Percentiles rank a stretch among this genome's conserved stretches.
Evolutionary conservation across 345 rosid species (phyloP).

Genomic region (Corymbia maculata): DNA sequence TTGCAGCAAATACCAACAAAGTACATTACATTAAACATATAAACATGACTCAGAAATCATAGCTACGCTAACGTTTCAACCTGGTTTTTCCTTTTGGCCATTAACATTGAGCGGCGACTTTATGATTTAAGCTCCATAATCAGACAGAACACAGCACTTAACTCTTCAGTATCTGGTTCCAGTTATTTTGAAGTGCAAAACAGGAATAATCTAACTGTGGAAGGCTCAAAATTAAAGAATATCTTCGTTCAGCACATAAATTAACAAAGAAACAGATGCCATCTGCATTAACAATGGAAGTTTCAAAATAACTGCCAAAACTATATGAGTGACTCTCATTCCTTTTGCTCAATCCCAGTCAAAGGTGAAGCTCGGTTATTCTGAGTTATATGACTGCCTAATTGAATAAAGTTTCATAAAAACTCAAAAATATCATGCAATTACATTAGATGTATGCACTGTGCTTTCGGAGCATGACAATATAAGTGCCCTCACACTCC

Average conservation of each 20-base stretch:
- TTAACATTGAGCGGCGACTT: neutral
- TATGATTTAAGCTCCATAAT: neutral
- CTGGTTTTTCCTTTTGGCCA: neutral
- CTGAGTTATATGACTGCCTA: neutral
- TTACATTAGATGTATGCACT: neutral
- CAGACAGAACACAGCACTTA: neutral
- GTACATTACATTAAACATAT: neutral
- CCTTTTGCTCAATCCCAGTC: neutral
- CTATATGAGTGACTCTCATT: neutral
- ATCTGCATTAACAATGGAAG: neutral
- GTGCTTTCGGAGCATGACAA: neutral
- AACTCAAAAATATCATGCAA: neutral
- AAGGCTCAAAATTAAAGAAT: neutral
- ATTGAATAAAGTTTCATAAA: neutral
- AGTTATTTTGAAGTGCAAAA: neutral
- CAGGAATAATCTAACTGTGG: neutral
- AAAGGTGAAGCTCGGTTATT: neutral
- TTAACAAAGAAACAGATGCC: neutral
- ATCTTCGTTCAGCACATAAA: neutral
- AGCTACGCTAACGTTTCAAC: neutral
- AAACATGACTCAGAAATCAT: neutral
- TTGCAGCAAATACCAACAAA: neutral
- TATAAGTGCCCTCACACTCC: neutral
- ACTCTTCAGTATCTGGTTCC: neutral
- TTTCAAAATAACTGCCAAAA: neutral